Base-by-base conservation (phyloP, 225 moss, liverwort and hornwort genomes). In the Sphagnum contortum region DNA sequence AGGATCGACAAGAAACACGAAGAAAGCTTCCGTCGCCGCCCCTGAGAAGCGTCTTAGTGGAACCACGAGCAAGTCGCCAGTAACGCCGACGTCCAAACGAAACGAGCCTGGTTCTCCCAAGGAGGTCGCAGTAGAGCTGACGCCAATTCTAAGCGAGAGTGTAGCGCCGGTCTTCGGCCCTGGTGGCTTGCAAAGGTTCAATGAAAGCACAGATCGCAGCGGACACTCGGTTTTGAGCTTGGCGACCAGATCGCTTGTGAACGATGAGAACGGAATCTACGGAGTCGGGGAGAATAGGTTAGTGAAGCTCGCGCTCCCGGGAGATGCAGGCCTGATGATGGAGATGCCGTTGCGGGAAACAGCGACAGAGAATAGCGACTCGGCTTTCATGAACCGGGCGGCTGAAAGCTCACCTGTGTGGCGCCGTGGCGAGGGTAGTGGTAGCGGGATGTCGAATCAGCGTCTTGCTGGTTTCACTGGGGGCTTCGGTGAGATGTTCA, bases 381-480 rank as follows among this genome's bases (percentile, higher is more conserved):
- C 75, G 63, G 82, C 80, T 3, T 83, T 85, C 59, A 83, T 89
- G 80, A 76, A 75, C 50, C 76, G 81, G 6, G 80, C 86, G 6
- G 86, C 85, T 44, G 77, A 72, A 45, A 74, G 68, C 47, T 65
- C 71, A 57, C 74, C 87, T n/a, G 65, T 76, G 0, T 29, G 29
- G 29, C 72, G 73, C 5, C 53, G 65, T 59, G 50, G 60, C 11
- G 69, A 68, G 9, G 66, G 66, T 5, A 69, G 65, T 55, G 2
- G 44, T 13, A 70, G 49, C 48, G 69, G 72, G 4, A 63, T 75
- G 46, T 61, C 61, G 48, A 55, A 55, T 8, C 70, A 67, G 8
- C 71, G 66, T 55, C 14, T 50, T 45, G 69, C 50, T 45, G 68
- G 46, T 8, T 64, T 69, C 56, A 49, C 54, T 14, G 77, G 72